These are phyloP conservation scores for Cardamine chenopodiifolia DNA, from an alignment of 345 rosid species.

Conservation along the genomic window DNA sequence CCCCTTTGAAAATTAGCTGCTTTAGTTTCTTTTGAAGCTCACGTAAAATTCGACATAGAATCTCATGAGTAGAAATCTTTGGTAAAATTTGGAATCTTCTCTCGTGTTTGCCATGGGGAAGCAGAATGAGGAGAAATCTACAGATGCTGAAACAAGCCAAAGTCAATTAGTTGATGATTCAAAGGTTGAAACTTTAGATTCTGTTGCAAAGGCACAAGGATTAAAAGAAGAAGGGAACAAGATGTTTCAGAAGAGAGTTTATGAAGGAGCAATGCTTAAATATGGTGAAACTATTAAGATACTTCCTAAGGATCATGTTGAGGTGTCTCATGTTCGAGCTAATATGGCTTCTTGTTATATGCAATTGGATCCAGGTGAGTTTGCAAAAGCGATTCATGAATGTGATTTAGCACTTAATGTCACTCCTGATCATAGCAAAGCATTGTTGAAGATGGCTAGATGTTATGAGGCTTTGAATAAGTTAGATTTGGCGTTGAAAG, in stretches of 20 bases:
- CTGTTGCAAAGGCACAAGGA: conserved; percentile 63
- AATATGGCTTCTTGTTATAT: conserved; percentile 89
- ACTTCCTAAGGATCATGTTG: conserved; percentile 70
- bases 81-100: conserved; percentile 9
- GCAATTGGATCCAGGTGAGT: conserved; percentile 79
- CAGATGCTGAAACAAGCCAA: conserved; percentile 50
- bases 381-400: conserved; percentile 71
- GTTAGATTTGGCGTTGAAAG: conserved; percentile 75
- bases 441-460: conserved; percentile 82
- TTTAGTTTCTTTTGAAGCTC: conserved; percentile 23
- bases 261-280: conserved; percentile 68
- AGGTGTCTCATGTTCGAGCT: conserved; percentile 67
- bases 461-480: conserved; percentile 88
- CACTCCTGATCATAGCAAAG: conserved; percentile 68
- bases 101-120: conserved; percentile 26
- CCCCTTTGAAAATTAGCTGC: conserved; percentile 6
- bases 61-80: conserved; percentile 29
- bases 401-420: conserved; percentile 77
- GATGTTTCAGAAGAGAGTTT: conserved; percentile 78
- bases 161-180: conserved; percentile 24
- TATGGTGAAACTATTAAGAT: conserved; percentile 80
- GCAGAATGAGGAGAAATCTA: conserved; percentile 38
- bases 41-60: not conserved
- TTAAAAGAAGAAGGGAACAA: conserved; percentile 85
- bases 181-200: conserved; percentile 49